A percentile compares a stretch with the other conserved stretches of the same genome.
These are phyloP conservation scores for Zasmidium cellare DNA, from an alignment of 2,329 filamentous ascomycete species.

Conservation along the genomic window DNA sequence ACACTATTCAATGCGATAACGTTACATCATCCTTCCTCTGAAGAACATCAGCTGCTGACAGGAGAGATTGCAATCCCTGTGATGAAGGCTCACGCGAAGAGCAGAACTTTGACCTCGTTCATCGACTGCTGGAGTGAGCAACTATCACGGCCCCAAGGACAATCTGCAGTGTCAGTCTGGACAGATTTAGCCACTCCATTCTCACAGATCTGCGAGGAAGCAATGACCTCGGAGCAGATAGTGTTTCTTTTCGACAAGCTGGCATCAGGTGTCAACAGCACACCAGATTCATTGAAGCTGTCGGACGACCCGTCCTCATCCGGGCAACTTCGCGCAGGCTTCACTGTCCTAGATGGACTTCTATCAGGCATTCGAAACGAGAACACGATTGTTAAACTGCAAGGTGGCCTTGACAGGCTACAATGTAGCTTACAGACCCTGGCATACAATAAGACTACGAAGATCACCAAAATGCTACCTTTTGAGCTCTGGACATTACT, in stretches of 20 bases:
- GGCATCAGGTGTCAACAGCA: background rate
- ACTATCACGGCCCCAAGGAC: slow-evolving; percentile 13
- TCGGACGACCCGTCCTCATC: background rate
- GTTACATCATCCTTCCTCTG: background rate
- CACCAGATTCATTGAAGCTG: background rate
- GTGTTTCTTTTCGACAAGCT: slow-evolving; percentile 3
- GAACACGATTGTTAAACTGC: slow-evolving; percentile 10
- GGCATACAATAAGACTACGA: background rate
- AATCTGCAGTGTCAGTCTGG: slow-evolving; percentile 22
- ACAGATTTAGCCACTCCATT: slow-evolving; percentile 20
- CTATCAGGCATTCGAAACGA: slow-evolving; percentile 15
- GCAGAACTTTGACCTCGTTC: slow-evolving; percentile 29
- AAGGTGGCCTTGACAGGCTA: slow-evolving; percentile 7
- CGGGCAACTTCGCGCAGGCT: background rate
- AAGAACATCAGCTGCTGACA: background rate
- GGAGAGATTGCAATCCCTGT: slow-evolving; percentile 28
- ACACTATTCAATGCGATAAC: slow-evolving; percentile 7
- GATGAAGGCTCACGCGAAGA: slow-evolving; percentile 32
- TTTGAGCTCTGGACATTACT: slow-evolving; percentile 21
- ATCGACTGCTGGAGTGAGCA: slow-evolving; percentile 32
- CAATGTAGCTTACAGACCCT: slow-evolving; percentile 1
- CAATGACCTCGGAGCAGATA: slow-evolving; percentile 18
- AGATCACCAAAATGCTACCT: background rate
- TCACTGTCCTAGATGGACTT: slow-evolving; percentile 10
- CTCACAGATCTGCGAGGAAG: slow-evolving; percentile 21